Conservation (phyloP, 2,329 filamentous ascomycete species). For the Magnaporthiopsis poae region DNA sequence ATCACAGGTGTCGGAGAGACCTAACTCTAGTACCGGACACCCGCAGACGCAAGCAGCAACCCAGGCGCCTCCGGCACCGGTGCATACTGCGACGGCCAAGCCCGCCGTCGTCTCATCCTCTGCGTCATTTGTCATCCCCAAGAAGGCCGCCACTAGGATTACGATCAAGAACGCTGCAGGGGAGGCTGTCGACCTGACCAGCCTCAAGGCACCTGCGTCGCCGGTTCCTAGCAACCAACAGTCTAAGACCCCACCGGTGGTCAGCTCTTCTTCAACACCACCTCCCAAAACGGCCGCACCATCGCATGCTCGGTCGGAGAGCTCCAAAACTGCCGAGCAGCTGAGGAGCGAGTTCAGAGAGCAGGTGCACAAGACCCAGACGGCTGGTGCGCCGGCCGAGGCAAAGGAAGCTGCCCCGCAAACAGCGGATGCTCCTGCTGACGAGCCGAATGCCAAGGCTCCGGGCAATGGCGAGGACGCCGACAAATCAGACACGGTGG, state of each 20-base stretch:
- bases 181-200: slow-evolving; percentile 63
- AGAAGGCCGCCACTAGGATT: slow-evolving; percentile 65
- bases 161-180: slow-evolving; percentile 76
- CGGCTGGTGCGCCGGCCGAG: slow-evolving; percentile 14
- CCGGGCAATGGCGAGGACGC: slow-evolving; percentile 13
- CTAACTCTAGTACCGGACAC: slow-evolving; percentile 56
- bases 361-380: slow-evolving; percentile 51
- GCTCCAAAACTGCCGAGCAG: slow-evolving; percentile 71
- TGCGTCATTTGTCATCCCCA: slow-evolving; percentile 40
- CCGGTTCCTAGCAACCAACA: slow-evolving; percentile 44
- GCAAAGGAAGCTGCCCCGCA: slow-evolving; percentile 14
- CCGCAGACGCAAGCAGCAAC: slow-evolving; percentile 50
- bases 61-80: slow-evolving; percentile 53
- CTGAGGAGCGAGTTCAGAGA: slow-evolving; percentile 74
- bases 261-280: slow-evolving; percentile 67
- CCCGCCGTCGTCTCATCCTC: slow-evolving; percentile 26
- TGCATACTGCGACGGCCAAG: slow-evolving; percentile 32
- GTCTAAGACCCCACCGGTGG: slow-evolving; percentile 57
- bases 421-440: slow-evolving; percentile 1
- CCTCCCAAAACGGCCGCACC: slow-evolving; percentile 65
- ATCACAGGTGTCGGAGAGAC: slow-evolving; percentile 65
- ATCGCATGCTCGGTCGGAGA: slow-evolving; percentile 55
- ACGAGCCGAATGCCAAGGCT: not conserved
- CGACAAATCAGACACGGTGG: slow-evolving; percentile 15
- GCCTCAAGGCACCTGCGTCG: slow-evolving; percentile 47